Evolutionary conservation across 805 yeast species (phyloP).

Genomic region (Wilhelminamyces savonicus): DNA sequence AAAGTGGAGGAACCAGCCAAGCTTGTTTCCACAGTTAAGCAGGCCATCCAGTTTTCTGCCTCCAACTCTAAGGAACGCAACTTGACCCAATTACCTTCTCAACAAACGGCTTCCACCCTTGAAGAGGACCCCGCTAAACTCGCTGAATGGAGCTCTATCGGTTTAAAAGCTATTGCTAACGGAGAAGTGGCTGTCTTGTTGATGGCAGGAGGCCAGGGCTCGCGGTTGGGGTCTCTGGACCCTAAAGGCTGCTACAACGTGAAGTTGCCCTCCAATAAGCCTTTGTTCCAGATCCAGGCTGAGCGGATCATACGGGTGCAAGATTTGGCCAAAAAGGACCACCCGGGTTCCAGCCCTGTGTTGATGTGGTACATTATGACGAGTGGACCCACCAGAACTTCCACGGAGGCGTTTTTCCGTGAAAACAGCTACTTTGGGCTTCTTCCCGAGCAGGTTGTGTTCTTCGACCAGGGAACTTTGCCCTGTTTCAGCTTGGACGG

Average conservation of each 20-base stretch:
- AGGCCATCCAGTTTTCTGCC: slow-evolving; percentile 39
- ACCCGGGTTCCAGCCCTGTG: slow-evolving; percentile 13
- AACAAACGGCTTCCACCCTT: slow-evolving; percentile 43
- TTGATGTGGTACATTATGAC: slow-evolving; percentile 95
- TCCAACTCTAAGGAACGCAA: slow-evolving; percentile 12
- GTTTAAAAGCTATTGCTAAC: slow-evolving; percentile 59
- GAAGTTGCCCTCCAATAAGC: slow-evolving; percentile 74
- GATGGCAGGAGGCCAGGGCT: slow-evolving; percentile 99
- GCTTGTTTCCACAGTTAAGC: slow-evolving; percentile 36
- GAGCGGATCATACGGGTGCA: slow-evolving; percentile 71
- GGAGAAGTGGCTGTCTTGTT: slow-evolving; percentile 83
- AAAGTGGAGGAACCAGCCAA: slow-evolving; percentile 35
- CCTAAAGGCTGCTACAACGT: slow-evolving; percentile 96
- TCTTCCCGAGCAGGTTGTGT: slow-evolving; percentile 48
- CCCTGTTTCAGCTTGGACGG: slow-evolving; percentile 83
- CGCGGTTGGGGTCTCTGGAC: slow-evolving; percentile 79
- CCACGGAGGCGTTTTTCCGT: slow-evolving; percentile 68
- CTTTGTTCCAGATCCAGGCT: slow-evolving; percentile 89
- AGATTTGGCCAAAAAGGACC: slow-evolving; percentile 37
- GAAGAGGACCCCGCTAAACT: slow-evolving; percentile 28
- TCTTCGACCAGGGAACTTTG: slow-evolving; percentile 91
- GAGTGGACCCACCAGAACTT: slow-evolving; percentile 72
- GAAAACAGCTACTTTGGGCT: slow-evolving; percentile 69
- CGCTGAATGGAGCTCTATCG: slow-evolving; percentile 41
- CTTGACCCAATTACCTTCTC: slow-evolving; percentile 45